Evolutionary conservation across 1,284 basidiomycete genomes (phyloP).

Genomic region (Coniophora puteana): DNA sequence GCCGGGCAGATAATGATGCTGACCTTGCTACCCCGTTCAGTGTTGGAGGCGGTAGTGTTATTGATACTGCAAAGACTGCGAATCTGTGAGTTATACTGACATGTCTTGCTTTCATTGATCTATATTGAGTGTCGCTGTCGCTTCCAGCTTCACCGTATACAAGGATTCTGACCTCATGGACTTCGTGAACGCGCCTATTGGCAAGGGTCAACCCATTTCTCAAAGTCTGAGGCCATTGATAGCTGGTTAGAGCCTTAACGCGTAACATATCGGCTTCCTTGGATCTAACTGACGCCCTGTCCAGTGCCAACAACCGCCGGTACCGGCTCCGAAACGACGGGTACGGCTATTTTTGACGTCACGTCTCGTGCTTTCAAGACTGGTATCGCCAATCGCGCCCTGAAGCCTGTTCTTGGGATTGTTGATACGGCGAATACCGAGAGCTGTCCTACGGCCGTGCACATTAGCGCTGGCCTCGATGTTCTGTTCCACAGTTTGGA

Average conservation of each 20-base stretch:
- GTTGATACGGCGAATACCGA: constrained; percentile 85
- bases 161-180: constrained; percentile 90
- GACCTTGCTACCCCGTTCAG: constrained; percentile 32
- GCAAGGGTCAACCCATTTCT: constrained; percentile 85
- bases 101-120: background rate
- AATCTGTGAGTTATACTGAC: constrained; percentile 68
- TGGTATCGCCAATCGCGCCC: constrained; percentile 88
- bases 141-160: constrained; percentile 75
- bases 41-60: constrained; percentile 93
- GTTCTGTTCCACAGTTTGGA: constrained; percentile 95
- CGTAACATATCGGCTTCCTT: background rate
- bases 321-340: constrained; percentile 97
- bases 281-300: constrained; percentile 4
- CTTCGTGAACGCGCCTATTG: constrained; percentile 96
- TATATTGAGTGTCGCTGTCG: constrained; percentile 2
- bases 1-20: constrained; percentile 4
- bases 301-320: constrained; percentile 92
- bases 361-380: constrained; percentile 92
- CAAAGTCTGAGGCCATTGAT: constrained; percentile 82
- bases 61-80: constrained; percentile 93
- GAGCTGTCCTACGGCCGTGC: constrained; percentile 80
- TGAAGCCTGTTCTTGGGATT: constrained; percentile 84
- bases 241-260: constrained; percentile 45
- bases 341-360: constrained; percentile 95
- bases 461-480: constrained; percentile 90